Evolutionary conservation across 371 early-diverging fungal species (phyloP), one percentile per base, ranked within the genome.

Genomic region (Syncephalastrum contaminatum): DNA sequence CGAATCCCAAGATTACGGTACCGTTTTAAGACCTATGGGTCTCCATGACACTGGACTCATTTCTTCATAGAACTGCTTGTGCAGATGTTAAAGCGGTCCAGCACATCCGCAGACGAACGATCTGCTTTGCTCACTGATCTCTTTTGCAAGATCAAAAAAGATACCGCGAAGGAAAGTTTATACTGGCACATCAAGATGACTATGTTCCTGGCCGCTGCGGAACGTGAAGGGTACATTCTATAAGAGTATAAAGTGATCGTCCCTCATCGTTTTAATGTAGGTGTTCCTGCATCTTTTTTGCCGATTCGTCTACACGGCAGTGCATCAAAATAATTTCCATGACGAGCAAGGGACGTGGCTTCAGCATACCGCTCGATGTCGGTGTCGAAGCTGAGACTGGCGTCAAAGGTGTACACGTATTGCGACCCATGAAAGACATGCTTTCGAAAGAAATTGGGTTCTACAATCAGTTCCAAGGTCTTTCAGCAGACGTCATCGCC

Each of bases 281-380:
- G 6, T 95, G 94, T 58, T 67, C 77, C 0, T 80, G 77, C 42
- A 76, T 94, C 12, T 74, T 90, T 15, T 64, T 91, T 59, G 96
- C 89, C 8, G 91, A 92, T 67, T 88, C 86, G 41, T 81, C 90
- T 5, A 92, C 93, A 16, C 79, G 88, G 24, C 80, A 92, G 16
- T 93, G 95, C 0, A 83, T 90, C 46, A 87, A 85, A 53, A 84
- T 88, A 51, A 87, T 96, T 41, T 70, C 91, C 1, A 69, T 84
- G 58, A 91, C 91, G 6, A 81, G 88, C 44, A 88, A 91, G 51
- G 96, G 96, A 1, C 85, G 93, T 22, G 96, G 96, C 15, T 88
- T 88, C 62, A 87, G 85, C 30, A 66, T 94, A 19, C 92, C 96
- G 5, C 69, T 86, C 18, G 93, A 93, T 47, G 80, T 90, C 4